Conservation (phyloP, 2,329 filamentous ascomycete species). For the Trichoderma lentiforme region DNA sequence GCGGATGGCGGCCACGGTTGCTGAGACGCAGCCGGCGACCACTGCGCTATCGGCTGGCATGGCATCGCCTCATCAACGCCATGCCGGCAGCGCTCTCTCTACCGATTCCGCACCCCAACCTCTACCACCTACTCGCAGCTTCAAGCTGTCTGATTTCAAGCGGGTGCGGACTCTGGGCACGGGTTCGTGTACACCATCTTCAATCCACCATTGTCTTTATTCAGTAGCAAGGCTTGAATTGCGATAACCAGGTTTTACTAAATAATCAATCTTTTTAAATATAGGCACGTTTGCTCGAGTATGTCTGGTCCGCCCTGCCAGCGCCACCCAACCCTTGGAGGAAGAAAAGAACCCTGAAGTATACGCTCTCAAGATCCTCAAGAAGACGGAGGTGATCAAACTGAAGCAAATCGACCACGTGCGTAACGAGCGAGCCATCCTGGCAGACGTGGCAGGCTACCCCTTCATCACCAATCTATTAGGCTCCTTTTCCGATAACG, state of each 20-base stretch:
- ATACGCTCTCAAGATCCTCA: conserved; percentile 78
- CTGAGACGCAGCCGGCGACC: conserved; percentile 15
- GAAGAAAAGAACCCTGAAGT: conserved; percentile 46
- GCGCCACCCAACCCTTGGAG: conserved; percentile 39
- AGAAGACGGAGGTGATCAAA: conserved; percentile 70
- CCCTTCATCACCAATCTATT: conserved; percentile 80
- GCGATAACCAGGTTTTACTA: not conserved
- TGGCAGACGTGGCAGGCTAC: conserved; percentile 73
- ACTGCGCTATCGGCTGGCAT: conserved; percentile 15
- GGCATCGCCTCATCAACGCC: conserved; percentile 13
- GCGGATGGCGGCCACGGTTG: conserved; percentile 24
- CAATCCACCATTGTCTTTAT: not conserved
- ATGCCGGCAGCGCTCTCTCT: conserved; percentile 1
- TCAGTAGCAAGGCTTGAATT: not conserved
- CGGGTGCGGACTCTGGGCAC: conserved; percentile 74
- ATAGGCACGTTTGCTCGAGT: conserved; percentile 77
- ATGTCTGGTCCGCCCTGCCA: conserved; percentile 68
- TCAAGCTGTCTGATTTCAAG: conserved; percentile 57
- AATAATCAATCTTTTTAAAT: not conserved
- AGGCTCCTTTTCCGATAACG: conserved; percentile 74
- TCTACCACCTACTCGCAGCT: conserved; percentile 29
- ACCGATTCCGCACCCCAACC: conserved; percentile 17
- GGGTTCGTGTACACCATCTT: conserved; percentile 44
- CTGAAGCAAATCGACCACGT: conserved; percentile 87
- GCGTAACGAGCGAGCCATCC: conserved; percentile 75